Percentiles rank a stretch among this genome's conserved stretches.
phyloP scores from a whole-genome alignment of 176 grass and related monocot species.

The Triticum timopheevii region DNA sequence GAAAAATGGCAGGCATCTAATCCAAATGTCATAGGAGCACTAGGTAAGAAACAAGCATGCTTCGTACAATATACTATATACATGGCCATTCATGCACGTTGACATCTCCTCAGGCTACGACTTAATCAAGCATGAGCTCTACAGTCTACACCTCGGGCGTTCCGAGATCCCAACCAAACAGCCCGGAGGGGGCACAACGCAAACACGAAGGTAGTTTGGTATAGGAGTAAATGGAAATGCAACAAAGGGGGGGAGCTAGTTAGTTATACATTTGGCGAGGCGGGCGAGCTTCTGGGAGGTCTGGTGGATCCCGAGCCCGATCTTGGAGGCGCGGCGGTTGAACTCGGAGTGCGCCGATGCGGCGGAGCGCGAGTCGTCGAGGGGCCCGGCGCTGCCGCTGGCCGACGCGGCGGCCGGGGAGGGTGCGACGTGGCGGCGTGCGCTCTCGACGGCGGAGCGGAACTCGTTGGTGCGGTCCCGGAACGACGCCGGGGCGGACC shows the following conservation, averaged over 20 bases:
- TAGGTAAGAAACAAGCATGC: background rate
- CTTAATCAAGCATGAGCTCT: background rate
- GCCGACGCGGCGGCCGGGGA: conserved; percentile 12
- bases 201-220: background rate
- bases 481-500: conserved; percentile 70
- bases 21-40: background rate
- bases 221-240: background rate
- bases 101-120: background rate
- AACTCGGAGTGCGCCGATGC: conserved; percentile 76
- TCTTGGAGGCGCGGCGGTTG: conserved; percentile 78
- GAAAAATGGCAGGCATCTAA: background rate
- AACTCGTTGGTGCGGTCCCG: conserved; percentile 94
- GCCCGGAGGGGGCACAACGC: background rate
- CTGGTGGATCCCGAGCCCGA: conserved; percentile 92
- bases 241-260: background rate
- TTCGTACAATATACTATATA: background rate
- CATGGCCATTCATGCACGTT: background rate
- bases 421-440: conserved; percentile 41
- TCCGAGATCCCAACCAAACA: background rate
- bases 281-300: conserved; percentile 89
- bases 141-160: background rate
- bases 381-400: conserved; percentile 28
- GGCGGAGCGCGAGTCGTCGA: conserved; percentile 41
- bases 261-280: conserved; percentile 62
- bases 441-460: conserved; percentile 72